phyloP scores from a whole-genome alignment of 2,329 filamentous ascomycete genomes.

The Cercospora citrullina region DNA sequence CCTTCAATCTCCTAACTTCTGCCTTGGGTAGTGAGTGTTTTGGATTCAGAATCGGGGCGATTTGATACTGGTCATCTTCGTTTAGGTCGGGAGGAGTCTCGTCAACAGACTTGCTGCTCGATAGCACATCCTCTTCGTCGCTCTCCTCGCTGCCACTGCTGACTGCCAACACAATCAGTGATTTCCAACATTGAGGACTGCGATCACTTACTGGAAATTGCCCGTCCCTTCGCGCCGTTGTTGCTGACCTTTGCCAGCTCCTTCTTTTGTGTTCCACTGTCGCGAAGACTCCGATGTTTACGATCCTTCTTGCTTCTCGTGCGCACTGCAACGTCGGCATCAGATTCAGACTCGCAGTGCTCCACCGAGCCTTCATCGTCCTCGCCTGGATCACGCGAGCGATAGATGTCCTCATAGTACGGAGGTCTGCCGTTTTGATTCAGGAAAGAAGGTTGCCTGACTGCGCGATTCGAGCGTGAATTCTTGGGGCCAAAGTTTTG shows the following conservation, averaged over 20 bases:
- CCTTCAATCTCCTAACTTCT: conserved; percentile 22
- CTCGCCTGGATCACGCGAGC: conserved; percentile 24
- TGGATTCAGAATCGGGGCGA: conserved; percentile 20
- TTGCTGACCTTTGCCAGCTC: background rate
- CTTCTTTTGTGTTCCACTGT: background rate
- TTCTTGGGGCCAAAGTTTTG: background rate
- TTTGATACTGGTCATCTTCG: conserved; percentile 13
- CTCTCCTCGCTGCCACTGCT: background rate
- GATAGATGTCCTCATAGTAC: conserved; percentile 32
- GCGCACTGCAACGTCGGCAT: conserved; percentile 22
- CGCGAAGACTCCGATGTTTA: background rate
- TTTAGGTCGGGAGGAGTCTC: background rate
- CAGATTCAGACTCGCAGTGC: conserved; percentile 29
- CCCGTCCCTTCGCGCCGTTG: background rate
- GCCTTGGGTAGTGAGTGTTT: conserved; percentile 17
- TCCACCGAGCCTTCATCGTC: conserved; percentile 21
- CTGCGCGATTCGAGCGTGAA: background rate
- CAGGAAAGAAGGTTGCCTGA: background rate
- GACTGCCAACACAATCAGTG: background rate
- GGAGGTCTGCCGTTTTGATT: background rate
- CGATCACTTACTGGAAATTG: background rate
- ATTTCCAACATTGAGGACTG: background rate
- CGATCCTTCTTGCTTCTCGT: background rate
- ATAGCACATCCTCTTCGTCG: background rate
- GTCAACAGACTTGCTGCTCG: background rate